Base-by-base conservation (phyloP, 2,329 filamentous ascomycete species). In the Trichoderma arundinaceum region DNA sequence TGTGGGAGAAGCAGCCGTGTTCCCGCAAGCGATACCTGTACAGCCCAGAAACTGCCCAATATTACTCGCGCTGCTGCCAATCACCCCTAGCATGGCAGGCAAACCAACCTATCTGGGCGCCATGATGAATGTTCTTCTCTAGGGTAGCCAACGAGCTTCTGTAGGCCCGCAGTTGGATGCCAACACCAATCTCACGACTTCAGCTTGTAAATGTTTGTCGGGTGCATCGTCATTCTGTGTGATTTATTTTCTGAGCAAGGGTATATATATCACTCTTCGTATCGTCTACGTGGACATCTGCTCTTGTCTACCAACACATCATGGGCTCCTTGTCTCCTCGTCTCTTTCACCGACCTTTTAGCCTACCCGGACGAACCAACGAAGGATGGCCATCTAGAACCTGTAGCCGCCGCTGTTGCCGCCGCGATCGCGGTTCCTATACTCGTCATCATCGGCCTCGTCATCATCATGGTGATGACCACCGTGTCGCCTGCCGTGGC, bases 371-470 rank as follows among this genome's bases (percentile, higher is more conserved):
- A 7, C 17, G 17, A 38, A 48, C 6, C 13, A 10, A 53, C 3
- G 12, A 13, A 17, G 10, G 17, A n/a, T n/a, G n/a, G n/a, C n/a
- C 22, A 3, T 38, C 60, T 63, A 63, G 41, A 63, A 63, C 33
- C 60, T 63, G 12, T 63, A 63, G 19, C 60, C 49, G 28, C 52
- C 61, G 43, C 52, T 48, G 61, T 49, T 52, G 19, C 15, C 52
- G 15, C 61, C 61, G 33, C 75, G 72, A 41, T 76, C 71, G n/a
- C 70, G 69, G 22, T 69, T 70, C 28, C 73, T 76, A 52, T 67
- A 65, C 60, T 72, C 68, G 44, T 69, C 59, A n/a, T 69, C 66
- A 41, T 51, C 35, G 7, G 22, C 51, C 22, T 56, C 65, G n/a
- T 70, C 69, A 56, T 69, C 64, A 13, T 71, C 51, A 22, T 62